Percentiles rank a stretch among this genome's conserved stretches.
Conservation (phyloP, 257 asterid genomes). For the Gardenia jasminoides region DNA sequence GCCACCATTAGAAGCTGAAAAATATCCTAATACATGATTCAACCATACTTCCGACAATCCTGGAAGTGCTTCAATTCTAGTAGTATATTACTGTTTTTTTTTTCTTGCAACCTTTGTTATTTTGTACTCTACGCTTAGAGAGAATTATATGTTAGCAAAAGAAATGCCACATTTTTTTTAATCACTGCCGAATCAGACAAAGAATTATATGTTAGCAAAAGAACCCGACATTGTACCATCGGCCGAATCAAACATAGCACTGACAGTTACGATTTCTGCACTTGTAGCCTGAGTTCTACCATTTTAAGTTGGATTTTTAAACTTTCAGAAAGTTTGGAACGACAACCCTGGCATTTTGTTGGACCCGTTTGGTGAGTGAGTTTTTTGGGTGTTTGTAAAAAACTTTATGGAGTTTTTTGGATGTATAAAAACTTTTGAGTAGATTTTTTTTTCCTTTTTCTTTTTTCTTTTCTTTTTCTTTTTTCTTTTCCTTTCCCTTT, state of each 20-base stretch:
- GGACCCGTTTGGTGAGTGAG: too few species aligned
- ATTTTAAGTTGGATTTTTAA: neutral
- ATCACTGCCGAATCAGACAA: neutral
- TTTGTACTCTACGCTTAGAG: neutral
- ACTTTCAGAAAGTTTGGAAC: too few species aligned
- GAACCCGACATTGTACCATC: neutral
- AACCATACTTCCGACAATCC: neutral
- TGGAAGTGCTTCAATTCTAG: neutral
- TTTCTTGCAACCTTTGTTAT: neutral
- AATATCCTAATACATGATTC: neutral
- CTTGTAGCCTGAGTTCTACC: neutral
- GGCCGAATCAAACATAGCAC: neutral
- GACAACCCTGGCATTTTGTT: neutral
- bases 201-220: too few species aligned
- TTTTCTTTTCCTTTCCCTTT: too few species aligned
- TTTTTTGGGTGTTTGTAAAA: too few species aligned
- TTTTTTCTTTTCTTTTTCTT: too few species aligned
- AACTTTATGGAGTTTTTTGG: too few species aligned
- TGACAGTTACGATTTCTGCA: neutral
- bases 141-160: neutral
- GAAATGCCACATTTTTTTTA: neutral
- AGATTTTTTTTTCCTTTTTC: too few species aligned
- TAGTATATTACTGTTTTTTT: neutral
- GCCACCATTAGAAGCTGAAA: slow-evolving; percentile 45
- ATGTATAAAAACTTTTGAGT: too few species aligned